Conservation (phyloP, 495 filamentous ascomycete genomes). For the Xylaria venustula region DNA sequence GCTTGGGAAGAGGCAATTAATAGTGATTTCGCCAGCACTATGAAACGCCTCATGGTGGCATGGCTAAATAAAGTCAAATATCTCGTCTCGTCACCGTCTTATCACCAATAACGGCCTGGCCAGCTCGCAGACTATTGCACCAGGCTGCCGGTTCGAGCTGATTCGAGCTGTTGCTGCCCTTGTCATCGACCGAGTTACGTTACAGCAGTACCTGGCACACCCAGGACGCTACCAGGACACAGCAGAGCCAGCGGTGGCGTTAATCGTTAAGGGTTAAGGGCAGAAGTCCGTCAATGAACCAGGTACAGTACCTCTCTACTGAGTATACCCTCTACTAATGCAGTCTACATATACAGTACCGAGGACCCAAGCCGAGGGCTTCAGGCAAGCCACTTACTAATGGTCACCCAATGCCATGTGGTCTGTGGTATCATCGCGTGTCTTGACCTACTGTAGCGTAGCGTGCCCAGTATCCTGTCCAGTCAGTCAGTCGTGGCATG, state of each 20-base stretch:
- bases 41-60: neutral
- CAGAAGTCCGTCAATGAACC: neutral
- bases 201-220: neutral
- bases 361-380: conserved; percentile 14
- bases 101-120: neutral
- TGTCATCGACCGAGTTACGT: neutral
- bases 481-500: no score
- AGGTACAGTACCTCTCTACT: neutral
- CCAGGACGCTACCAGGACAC: neutral
- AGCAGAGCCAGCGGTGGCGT: neutral
- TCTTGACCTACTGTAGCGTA: neutral
- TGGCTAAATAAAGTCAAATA: neutral
- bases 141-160: neutral
- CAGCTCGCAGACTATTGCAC: conserved; percentile 10
- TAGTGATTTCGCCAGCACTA: neutral
- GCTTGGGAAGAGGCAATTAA: neutral
- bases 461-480: neutral
- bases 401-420: conserved; percentile 15
- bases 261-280: no score
- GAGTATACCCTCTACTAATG: no score
- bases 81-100: neutral
- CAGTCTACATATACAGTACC: neutral
- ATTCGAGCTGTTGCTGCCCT: neutral
- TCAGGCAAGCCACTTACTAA: conserved; percentile 12
- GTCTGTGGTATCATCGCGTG: conserved; percentile 17